These are phyloP conservation scores for Sarcomyxa edulis DNA, from an alignment of 768 basidiomycete genomes.

Conservation along the genomic window DNA sequence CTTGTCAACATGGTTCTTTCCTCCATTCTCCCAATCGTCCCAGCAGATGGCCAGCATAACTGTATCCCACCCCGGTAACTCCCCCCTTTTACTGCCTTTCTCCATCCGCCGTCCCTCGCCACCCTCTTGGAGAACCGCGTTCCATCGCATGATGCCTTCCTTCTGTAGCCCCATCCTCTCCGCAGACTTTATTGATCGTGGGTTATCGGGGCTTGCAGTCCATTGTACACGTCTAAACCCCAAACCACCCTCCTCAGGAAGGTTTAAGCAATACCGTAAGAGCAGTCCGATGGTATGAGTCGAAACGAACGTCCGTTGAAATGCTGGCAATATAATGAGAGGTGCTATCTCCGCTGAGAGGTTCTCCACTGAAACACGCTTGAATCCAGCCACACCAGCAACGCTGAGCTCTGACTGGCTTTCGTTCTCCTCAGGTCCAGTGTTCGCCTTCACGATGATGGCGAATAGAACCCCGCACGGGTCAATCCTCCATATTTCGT, in stretches of 20 bases:
- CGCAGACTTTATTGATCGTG: constrained; percentile 31
- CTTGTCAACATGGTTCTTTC: constrained; percentile 21
- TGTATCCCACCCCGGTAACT: constrained; percentile 32
- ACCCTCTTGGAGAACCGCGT: constrained; percentile 30
- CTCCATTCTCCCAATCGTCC: constrained; percentile 45
- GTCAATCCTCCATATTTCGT: constrained; percentile 16
- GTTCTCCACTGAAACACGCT: background rate
- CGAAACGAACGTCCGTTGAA: constrained; percentile 37
- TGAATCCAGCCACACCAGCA: constrained; percentile 47
- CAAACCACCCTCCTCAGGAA: constrained; percentile 28
- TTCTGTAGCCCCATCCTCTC: constrained; percentile 38
- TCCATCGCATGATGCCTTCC: constrained; percentile 39
- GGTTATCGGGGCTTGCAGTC: constrained; percentile 33
- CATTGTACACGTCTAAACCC: constrained; percentile 45
- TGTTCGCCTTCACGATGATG: constrained; percentile 33
- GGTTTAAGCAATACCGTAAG: constrained; percentile 24
- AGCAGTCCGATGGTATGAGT: constrained; percentile 28
- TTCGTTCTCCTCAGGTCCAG: constrained; percentile 12
- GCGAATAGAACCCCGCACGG: constrained; percentile 29
- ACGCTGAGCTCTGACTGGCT: no score
- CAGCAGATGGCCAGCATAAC: constrained; percentile 33
- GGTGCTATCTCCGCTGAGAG: constrained; percentile 28
- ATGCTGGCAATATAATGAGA: constrained; percentile 32
- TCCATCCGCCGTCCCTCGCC: constrained; percentile 26
- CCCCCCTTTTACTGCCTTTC: constrained; percentile 20